phyloP scores from a whole-genome alignment of 2,329 filamentous ascomycete genomes.

The Meredithiella fracta region DNA sequence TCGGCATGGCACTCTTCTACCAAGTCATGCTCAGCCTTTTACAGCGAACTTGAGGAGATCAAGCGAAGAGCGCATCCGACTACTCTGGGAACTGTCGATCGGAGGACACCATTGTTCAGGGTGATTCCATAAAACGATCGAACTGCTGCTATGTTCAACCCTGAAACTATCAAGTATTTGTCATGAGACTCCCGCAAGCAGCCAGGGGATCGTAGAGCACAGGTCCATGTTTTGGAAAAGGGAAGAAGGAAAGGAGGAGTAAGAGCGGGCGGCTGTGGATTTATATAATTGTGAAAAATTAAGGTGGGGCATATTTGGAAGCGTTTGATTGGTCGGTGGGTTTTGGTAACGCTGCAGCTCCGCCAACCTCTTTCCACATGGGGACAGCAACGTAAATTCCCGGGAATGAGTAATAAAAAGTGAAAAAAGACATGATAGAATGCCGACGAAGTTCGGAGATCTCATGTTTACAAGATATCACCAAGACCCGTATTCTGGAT shows the following conservation, averaged over 20 bases:
- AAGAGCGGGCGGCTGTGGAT: constrained; percentile 4
- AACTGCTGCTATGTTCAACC: constrained; percentile 70
- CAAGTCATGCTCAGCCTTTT: constrained; percentile 6
- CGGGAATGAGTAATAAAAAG: background rate
- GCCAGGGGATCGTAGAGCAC: constrained; percentile 68
- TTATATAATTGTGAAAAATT: constrained; percentile 7
- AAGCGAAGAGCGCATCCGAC: background rate
- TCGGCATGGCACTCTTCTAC: constrained; percentile 19
- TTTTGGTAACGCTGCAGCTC: constrained; percentile 7
- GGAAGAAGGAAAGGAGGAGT: constrained; percentile 21
- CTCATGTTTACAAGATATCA: too few relatives aligned
- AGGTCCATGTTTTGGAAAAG: constrained; percentile 48
- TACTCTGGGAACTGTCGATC: constrained; percentile 86
- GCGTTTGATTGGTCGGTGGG: background rate
- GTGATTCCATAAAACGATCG: constrained; percentile 72
- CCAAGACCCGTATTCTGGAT: too few relatives aligned
- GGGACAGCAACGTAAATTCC: background rate
- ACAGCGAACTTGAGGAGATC: constrained; percentile 7
- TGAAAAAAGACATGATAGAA: background rate
- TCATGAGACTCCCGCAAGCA: constrained; percentile 19
- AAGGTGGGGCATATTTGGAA: background rate
- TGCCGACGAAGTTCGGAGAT: background rate
- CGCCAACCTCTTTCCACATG: background rate
- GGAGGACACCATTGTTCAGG: constrained; percentile 62
- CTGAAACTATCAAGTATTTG: constrained; percentile 9